phyloP scores from a whole-genome alignment of 2,329 filamentous ascomycete genomes.

The Aspergillus novoparasiticus region DNA sequence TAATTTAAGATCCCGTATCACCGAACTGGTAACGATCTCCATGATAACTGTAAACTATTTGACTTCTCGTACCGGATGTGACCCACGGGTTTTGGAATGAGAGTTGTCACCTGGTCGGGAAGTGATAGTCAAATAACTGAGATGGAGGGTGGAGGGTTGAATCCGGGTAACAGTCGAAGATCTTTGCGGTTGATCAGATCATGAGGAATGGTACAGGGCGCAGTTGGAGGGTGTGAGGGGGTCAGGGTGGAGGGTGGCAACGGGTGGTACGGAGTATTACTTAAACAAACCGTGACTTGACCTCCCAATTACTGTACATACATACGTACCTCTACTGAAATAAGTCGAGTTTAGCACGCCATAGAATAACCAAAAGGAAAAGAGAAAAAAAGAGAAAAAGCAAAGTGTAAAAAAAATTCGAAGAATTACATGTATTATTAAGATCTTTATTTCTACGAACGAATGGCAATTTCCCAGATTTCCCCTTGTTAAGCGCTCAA shows the following conservation, averaged over 20 bases:
- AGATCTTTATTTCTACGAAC: background rate
- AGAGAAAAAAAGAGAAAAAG: background rate
- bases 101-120: slow-evolving; percentile 5
- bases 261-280: background rate
- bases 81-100: background rate
- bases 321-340: background rate
- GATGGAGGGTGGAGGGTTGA: slow-evolving; percentile 2
- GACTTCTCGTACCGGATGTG: background rate
- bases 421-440: background rate
- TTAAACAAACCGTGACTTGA: background rate
- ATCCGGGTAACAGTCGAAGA: background rate
- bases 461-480: background rate
- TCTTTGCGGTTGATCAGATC: slow-evolving; percentile 6
- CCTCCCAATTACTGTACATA: no score
- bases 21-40: slow-evolving; percentile 13
- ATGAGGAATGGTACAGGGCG: slow-evolving; percentile 7
- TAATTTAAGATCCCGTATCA: slow-evolving; percentile 13
- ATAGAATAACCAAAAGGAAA: background rate
- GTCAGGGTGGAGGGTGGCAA: background rate
- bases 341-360: background rate
- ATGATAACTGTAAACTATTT: slow-evolving; percentile 12
- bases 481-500: background rate
- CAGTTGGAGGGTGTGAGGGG: background rate
- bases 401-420: background rate
- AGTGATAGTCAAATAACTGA: background rate